Base-by-base conservation (phyloP, 768 basidiomycete genomes). In the Suillus subalutaceus region DNA sequence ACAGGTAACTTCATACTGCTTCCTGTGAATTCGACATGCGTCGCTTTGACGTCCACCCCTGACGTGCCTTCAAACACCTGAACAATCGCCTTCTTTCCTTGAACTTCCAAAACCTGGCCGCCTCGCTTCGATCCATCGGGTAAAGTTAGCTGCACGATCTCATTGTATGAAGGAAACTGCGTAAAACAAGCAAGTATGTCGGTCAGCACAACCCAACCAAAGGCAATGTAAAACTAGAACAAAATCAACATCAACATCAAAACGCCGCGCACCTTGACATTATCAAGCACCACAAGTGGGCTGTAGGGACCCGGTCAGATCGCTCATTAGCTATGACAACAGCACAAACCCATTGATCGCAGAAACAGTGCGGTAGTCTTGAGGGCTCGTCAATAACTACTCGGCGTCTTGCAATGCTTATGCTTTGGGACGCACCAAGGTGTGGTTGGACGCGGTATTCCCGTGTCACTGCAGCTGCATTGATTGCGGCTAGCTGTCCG, bases 61-160 rank as follows among this genome's bases (percentile, higher is more conserved):
- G 96, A 87, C 3, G 97, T 99, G 62, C 97, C 97, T 79, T 99
- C 97, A 72, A 99, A 99, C 67, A 99, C 97, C 78, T 99, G 97
- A 23, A 99, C 97, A 73, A 99, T 95, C 50, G 97, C 97, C 77
- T 99, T 99, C 85, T 96, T 97, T 63, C 97, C 97, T 75, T 94
- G 91, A 48, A 99, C 96, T 79, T 99, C 97, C 59, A 99, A 88
- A 13, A 99, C 97, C 79, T 99, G 97, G 37, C 97, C 97, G 20
- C 96, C 96, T 71, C 97, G 92, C 75, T 90, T 93, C 37, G 95
- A 85, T 16, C 97, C 97, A 78, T 99, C 97, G 10, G 97, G 96
- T 44, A 99, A 84, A 15, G 96, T 97, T 70, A 99, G 83, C 73
- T 92, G 89, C 35, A 99, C 97, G 74, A 98, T 99, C 84, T 99